Evolutionary conservation across 257 asterid genomes (phyloP).

Genomic region (Lantana camara): DNA sequence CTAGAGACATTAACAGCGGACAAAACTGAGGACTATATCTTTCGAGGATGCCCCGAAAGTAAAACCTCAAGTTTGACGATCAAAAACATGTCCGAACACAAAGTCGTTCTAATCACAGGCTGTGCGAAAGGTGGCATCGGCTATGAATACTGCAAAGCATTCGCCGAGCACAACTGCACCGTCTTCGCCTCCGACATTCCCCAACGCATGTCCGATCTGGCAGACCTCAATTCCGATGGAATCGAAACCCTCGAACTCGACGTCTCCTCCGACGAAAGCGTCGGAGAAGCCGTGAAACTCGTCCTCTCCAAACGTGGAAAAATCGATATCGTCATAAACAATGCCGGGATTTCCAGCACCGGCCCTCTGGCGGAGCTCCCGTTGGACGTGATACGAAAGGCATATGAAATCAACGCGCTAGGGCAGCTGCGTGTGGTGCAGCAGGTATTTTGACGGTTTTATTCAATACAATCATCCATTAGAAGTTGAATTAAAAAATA

Average conservation of each 20-base stretch:
- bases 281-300: conserved; percentile 36
- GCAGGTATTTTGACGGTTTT: too few relatives aligned
- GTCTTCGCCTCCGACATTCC: conserved; percentile 63
- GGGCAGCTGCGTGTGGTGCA: conserved; percentile 68
- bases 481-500: too few relatives aligned
- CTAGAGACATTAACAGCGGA: conserved; percentile 2
- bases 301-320: conserved; percentile 49
- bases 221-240: conserved; percentile 43
- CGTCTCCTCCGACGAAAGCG: conserved; percentile 64
- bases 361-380: conserved; percentile 80
- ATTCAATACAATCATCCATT: too few relatives aligned
- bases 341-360: conserved; percentile 70
- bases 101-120: conserved; percentile 74
- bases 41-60: background rate
- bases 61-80: background rate
- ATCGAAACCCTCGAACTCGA: conserved; percentile 64
- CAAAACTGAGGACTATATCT: background rate
- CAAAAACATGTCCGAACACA: conserved; percentile 36
- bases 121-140: conserved; percentile 88
- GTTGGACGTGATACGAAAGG: conserved; percentile 39
- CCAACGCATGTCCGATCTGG: conserved; percentile 41
- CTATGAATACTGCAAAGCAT: conserved; percentile 77
- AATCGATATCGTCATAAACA: conserved; percentile 66
- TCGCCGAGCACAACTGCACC: conserved; percentile 57
- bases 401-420: conserved; percentile 62